These are phyloP conservation scores for Triadica sebifera DNA, from an alignment of 345 rosid genomes.

Conservation along the genomic window DNA sequence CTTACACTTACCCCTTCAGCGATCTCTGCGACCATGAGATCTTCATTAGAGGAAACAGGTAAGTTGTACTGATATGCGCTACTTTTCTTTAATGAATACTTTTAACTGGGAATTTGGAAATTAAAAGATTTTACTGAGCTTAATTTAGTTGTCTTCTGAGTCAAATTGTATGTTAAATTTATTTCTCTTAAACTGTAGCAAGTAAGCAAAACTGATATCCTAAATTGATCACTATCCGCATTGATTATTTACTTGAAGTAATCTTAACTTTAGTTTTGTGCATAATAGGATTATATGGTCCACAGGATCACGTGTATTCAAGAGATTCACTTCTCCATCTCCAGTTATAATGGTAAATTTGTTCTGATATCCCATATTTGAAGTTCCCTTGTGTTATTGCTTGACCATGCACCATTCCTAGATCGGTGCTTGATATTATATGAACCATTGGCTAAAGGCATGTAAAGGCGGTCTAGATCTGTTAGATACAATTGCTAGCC, in stretches of 20 bases:
- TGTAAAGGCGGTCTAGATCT: neutral
- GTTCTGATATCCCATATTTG: too few species aligned
- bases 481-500: neutral
- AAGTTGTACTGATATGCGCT: neutral
- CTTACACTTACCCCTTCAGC: constrained; percentile 35
- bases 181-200: too few species aligned
- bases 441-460: neutral
- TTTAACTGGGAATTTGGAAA: too few species aligned
- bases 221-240: neutral
- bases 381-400: neutral
- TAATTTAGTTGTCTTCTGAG: too few species aligned
- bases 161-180: too few species aligned
- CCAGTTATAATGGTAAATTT: constrained; percentile 24
- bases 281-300: constrained; percentile 31
- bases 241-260: neutral
- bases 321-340: constrained; percentile 29
- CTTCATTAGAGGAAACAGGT: constrained; percentile 76
- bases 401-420: neutral
- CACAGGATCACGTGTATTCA: constrained; percentile 26
- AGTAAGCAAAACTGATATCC: too few species aligned
- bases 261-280: neutral
- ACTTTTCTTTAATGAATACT: neutral
- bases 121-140: too few species aligned
- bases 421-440: neutral
- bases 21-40: constrained; percentile 68